Percentiles rank a stretch among this genome's conserved stretches.
phyloP scores from a whole-genome alignment of 768 basidiomycete genomes.

The Rhodosporidiobolus odoratus region DNA sequence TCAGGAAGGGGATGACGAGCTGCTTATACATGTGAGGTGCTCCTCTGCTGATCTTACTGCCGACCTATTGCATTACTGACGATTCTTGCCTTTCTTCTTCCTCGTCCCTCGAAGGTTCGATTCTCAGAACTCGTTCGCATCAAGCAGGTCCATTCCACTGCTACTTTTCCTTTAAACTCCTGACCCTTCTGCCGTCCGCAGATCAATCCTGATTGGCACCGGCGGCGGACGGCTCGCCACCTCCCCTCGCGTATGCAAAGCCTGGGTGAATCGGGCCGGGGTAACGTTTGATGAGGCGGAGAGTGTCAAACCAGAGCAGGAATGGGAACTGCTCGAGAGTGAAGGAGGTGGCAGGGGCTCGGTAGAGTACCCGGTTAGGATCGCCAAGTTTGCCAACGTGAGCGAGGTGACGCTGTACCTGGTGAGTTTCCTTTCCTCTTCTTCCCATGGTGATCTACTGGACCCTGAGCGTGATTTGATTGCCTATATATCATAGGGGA shows the following conservation, averaged over 20 bases:
- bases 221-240: slow-evolving; percentile 30
- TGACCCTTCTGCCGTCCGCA: not conserved
- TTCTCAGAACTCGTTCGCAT: slow-evolving; percentile 38
- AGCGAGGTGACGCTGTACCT: slow-evolving; percentile 37
- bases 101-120: slow-evolving; percentile 11
- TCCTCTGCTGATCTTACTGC: not conserved
- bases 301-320: slow-evolving; percentile 28
- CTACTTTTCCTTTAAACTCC: not conserved
- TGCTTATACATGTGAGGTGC: slow-evolving; percentile 35
- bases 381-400: slow-evolving; percentile 39
- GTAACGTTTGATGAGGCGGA: slow-evolving; percentile 34
- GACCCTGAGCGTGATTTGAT: not conserved
- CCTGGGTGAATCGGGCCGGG: slow-evolving; percentile 38
- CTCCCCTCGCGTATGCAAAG: slow-evolving; percentile 24
- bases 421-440: slow-evolving; percentile 10
- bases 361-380: slow-evolving; percentile 41
- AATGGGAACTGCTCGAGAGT: slow-evolving; percentile 38
- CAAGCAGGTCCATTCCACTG: slow-evolving; percentile 26
- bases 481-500: slow-evolving; percentile 1
- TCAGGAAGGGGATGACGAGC: slow-evolving; percentile 39
- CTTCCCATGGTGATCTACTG: too few species aligned
- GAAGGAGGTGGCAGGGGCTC: slow-evolving; percentile 23
- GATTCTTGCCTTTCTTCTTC: too few species aligned
- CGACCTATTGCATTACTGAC: not conserved
- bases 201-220: slow-evolving; percentile 36